These are phyloP conservation scores for Dioszegia crocea DNA, from an alignment of 768 basidiomycete genomes.

Conservation along the genomic window DNA sequence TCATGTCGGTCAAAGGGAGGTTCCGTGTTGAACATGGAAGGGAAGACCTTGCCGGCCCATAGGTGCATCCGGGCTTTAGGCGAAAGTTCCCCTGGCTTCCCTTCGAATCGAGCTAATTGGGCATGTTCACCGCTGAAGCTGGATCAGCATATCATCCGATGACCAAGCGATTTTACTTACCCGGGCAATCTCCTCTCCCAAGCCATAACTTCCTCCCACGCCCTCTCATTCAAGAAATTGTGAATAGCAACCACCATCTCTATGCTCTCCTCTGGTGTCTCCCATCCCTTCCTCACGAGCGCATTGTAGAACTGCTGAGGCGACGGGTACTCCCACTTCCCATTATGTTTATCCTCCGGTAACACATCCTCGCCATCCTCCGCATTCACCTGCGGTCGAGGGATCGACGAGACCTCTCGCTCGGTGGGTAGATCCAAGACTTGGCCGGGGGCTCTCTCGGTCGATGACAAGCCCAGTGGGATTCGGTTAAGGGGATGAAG, in stretches of 20 bases:
- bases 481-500: slow-evolving; percentile 80
- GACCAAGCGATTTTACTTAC: slow-evolving; percentile 52
- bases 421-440: slow-evolving; percentile 62
- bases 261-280: slow-evolving; percentile 84
- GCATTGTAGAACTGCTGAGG: slow-evolving; percentile 99
- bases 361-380: slow-evolving; percentile 27
- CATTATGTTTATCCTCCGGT: slow-evolving; percentile 19
- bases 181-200: slow-evolving; percentile 73
- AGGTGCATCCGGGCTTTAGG: slow-evolving; percentile 88
- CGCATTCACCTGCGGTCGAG: slow-evolving; percentile 54
- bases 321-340: slow-evolving; percentile 86
- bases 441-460: slow-evolving; percentile 66
- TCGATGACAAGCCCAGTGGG: slow-evolving; percentile 56
- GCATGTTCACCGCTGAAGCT: slow-evolving; percentile 60
- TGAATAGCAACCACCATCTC: slow-evolving; percentile 98
- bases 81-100: slow-evolving; percentile 84
- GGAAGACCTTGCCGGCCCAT: slow-evolving; percentile 82
- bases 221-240: slow-evolving; percentile 94
- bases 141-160: neutral
- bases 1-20: slow-evolving; percentile 98
- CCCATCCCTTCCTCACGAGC: slow-evolving; percentile 90
- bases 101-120: slow-evolving; percentile 77
- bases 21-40: slow-evolving; percentile 79
- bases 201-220: slow-evolving; percentile 87
- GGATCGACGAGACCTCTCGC: slow-evolving; percentile 79